Evolutionary conservation across 139 green algal genomes (phyloP), one percentile per base, ranked within the genome.

Genomic region (Marvania coccoides): DNA sequence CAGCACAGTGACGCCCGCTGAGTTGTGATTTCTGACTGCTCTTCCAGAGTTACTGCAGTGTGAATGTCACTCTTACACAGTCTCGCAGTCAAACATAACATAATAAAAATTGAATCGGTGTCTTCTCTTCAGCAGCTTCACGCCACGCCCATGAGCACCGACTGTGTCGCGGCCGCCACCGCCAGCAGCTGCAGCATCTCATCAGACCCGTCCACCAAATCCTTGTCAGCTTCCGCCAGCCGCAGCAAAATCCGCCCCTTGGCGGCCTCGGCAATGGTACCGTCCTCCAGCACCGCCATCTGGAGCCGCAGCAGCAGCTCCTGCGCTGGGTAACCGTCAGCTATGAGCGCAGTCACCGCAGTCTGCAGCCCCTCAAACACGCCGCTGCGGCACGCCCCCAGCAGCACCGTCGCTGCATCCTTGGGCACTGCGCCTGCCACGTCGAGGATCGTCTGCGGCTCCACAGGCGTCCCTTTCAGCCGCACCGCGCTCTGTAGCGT

Each of bases 141-240:
- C 14, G 68, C 68, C 0, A 14, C 19, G 10, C 46, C 58, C 2
- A 37, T 15, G 7, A 75, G 28, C 26, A 75, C 58, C 10, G 46
- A 63, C 58, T 78, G 71, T 30, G 63, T 37, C 14, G 47, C 45
- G 3, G 14, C 79, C 26, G 73, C 78, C 12, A 90, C 77, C 40
- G 81, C 64, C 3, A 96, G 71, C 66, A 96, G 80, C 83, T 96
- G 90, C 70, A 96, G 51, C 51, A 77, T 78, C 78, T 95, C 90
- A 72, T 96, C 89, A 1, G 87, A 80, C 0, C 90, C 90, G 45
- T 92, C 86, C 40, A 85, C 69, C 23, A 96, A 71, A 31, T 47
- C 61, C 67, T 91, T 92, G 80, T 96, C 89, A 0, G 82, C 79
- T 7, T 74, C 72, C 0, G 84, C 86, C 58, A 96, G 58, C 59